Evolutionary conservation across 768 basidiomycete genomes (phyloP).

Genomic region (Hygrophorus pudorinus): DNA sequence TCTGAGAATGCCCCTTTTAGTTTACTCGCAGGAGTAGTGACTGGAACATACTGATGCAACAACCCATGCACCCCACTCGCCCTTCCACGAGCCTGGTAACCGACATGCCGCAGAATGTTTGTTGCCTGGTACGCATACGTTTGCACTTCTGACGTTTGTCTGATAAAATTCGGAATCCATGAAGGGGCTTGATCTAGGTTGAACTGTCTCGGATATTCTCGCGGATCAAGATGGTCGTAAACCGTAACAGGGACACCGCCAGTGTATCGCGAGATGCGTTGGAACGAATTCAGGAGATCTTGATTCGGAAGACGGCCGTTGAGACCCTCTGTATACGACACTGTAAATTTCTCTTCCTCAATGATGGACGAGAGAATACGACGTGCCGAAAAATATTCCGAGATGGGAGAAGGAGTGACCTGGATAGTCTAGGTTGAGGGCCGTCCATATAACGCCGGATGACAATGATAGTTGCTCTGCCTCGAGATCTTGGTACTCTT

Average conservation of each 20-base stretch:
- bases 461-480: slow-evolving; percentile 51
- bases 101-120: slow-evolving; percentile 61
- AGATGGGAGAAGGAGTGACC: slow-evolving; percentile 95
- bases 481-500: slow-evolving; percentile 41
- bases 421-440: slow-evolving; percentile 89
- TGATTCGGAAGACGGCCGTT: slow-evolving; percentile 96
- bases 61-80: slow-evolving; percentile 87
- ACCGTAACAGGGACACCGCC: slow-evolving; percentile 70
- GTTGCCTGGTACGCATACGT: slow-evolving; percentile 48
- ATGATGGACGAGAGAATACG: slow-evolving; percentile 14
- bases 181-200: slow-evolving; percentile 23
- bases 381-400: slow-evolving; percentile 90
- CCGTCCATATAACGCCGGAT: slow-evolving; percentile 93
- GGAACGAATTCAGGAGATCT: slow-evolving; percentile 81
- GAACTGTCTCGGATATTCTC: slow-evolving; percentile 24
- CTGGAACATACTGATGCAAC: slow-evolving; percentile 59
- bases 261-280: slow-evolving; percentile 59
- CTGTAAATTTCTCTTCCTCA: not conserved
- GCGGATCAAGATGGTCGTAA: slow-evolving; percentile 64
- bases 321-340: slow-evolving; percentile 60
- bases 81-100: slow-evolving; percentile 67
- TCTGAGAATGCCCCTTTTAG: slow-evolving; percentile 28
- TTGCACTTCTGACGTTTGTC: slow-evolving; percentile 32
- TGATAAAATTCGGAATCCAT: slow-evolving; percentile 39
- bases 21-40: not conserved